These are phyloP conservation scores for Phytopythium cucurbitacearum DNA, from an alignment of 352 stramenopile species.

Conservation along the genomic window DNA sequence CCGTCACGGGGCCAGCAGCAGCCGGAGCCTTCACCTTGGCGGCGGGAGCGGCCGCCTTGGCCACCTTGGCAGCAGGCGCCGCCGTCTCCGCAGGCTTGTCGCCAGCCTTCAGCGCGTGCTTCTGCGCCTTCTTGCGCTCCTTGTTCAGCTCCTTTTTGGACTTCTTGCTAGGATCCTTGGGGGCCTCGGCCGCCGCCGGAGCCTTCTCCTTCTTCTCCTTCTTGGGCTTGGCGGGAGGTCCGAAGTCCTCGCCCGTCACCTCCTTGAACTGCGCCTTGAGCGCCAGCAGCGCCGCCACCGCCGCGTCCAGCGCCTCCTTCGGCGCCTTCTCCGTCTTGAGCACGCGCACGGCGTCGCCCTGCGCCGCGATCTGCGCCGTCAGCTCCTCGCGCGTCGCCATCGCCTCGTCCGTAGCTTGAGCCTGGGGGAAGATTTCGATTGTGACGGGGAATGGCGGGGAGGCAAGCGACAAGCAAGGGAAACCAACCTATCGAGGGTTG, in stretches of 20 bases:
- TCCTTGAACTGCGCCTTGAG: constrained; percentile 80
- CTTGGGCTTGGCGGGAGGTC: constrained; percentile 57
- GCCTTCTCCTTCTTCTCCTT: constrained; percentile 42
- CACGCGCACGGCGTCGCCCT: constrained; percentile 68
- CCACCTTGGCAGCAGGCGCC: constrained; percentile 9
- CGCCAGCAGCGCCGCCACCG: constrained; percentile 53
- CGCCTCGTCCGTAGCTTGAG: not conserved
- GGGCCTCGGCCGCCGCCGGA: constrained; percentile 5
- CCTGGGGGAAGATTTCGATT: not conserved
- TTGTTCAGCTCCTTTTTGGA: constrained; percentile 89
- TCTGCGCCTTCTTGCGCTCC: constrained; percentile 84
- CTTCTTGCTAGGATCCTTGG: constrained; percentile 57
- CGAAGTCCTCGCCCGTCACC: constrained; percentile 67
- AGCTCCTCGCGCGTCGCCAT: constrained; percentile 55
- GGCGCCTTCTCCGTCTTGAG: constrained; percentile 60
- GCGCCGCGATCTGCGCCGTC: constrained; percentile 52
- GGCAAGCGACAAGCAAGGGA: no score
- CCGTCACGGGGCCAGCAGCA: constrained; percentile 6
- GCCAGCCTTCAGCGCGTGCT: constrained; percentile 61
- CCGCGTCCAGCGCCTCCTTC: constrained; percentile 42
- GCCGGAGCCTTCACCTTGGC: not conserved
- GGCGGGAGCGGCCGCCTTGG: constrained; percentile 8
- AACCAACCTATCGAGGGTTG: no score
- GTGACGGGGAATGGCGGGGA: not conserved
- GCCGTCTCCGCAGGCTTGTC: constrained; percentile 9